Conservation (phyloP, 768 basidiomycete species). For the Tricholoma sp. region DNA sequence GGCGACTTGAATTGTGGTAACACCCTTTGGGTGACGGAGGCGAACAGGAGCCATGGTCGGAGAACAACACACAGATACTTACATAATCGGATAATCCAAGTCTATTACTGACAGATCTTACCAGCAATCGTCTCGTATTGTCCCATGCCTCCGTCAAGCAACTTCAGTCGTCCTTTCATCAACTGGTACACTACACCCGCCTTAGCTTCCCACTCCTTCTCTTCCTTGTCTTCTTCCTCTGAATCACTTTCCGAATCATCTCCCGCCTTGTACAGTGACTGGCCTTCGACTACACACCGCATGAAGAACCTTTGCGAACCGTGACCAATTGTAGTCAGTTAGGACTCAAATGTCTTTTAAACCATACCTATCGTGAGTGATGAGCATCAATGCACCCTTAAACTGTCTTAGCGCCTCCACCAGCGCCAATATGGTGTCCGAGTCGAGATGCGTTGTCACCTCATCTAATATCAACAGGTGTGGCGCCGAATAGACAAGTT, state of each 20-base stretch:
- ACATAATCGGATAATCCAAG: constrained; percentile 1
- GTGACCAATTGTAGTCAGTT: background rate
- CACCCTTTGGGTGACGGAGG: constrained; percentile 81
- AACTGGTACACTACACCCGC: constrained; percentile 19
- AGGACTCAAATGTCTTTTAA: no score
- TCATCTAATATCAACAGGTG: constrained; percentile 55
- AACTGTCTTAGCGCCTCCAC: constrained; percentile 46
- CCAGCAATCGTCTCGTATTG: constrained; percentile 20
- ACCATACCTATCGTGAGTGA: constrained; percentile 50
- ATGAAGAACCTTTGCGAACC: constrained; percentile 17
- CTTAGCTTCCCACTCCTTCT: constrained; percentile 13
- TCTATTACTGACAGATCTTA: constrained; percentile 6
- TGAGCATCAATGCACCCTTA: constrained; percentile 53
- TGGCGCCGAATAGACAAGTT: constrained; percentile 49
- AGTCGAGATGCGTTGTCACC: constrained; percentile 67
- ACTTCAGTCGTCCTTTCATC: constrained; percentile 16
- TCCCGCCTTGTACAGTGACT: constrained; percentile 12
- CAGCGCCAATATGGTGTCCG: constrained; percentile 52
- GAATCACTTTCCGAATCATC: constrained; percentile 11
- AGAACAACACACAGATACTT: background rate
- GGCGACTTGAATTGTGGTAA: constrained; percentile 70
- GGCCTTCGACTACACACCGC: constrained; percentile 24
- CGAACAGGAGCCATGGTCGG: constrained; percentile 64
- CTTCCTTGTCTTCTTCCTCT: constrained; percentile 10
- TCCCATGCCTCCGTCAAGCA: constrained; percentile 19